These are phyloP conservation scores for Lactifluus pinguis DNA, from an alignment of 768 basidiomycete genomes.

Conservation along the genomic window DNA sequence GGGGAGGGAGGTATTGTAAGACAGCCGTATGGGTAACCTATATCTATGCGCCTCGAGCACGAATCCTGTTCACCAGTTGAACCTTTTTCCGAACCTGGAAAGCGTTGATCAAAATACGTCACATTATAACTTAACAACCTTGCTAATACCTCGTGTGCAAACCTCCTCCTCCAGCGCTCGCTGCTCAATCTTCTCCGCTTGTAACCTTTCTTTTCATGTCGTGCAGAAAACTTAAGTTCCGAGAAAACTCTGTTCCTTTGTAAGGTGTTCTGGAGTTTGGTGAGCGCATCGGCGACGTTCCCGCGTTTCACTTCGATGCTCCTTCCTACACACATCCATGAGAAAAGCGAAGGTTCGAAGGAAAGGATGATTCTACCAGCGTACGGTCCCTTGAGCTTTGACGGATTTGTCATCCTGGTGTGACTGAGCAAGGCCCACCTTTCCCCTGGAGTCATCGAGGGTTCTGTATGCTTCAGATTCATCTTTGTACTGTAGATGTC, in stretches of 20 bases:
- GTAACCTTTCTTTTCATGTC: slow-evolving; percentile 79
- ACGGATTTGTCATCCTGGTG: not conserved
- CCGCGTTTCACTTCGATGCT: slow-evolving; percentile 39
- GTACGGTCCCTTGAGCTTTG: slow-evolving; percentile 8
- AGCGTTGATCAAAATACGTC: slow-evolving; percentile 18
- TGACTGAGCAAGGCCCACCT: slow-evolving; percentile 10
- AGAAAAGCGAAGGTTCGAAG: not conserved
- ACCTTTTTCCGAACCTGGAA: slow-evolving; percentile 78
- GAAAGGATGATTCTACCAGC: slow-evolving; percentile 1
- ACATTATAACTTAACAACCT: slow-evolving; percentile 1
- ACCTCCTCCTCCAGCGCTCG: slow-evolving; percentile 70
- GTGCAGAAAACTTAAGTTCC: slow-evolving; percentile 40
- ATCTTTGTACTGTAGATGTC: not conserved
- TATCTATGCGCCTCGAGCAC: slow-evolving; percentile 57
- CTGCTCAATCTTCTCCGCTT: slow-evolving; percentile 69
- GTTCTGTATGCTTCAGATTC: not conserved
- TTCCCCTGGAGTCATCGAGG: not conserved
- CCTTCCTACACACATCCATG: slow-evolving; percentile 40
- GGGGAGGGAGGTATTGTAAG: slow-evolving; percentile 1
- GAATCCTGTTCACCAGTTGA: slow-evolving; percentile 69
- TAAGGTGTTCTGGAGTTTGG: slow-evolving; percentile 42
- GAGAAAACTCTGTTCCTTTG: slow-evolving; percentile 44
- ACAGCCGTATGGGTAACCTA: slow-evolving; percentile 2
- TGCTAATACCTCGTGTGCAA: slow-evolving; percentile 62
- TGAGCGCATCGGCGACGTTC: slow-evolving; percentile 40